Evolutionary conservation across 2,329 filamentous ascomycete species (phyloP), one percentile per base, ranked within the genome.

Genomic region (Hortaea sp.): DNA sequence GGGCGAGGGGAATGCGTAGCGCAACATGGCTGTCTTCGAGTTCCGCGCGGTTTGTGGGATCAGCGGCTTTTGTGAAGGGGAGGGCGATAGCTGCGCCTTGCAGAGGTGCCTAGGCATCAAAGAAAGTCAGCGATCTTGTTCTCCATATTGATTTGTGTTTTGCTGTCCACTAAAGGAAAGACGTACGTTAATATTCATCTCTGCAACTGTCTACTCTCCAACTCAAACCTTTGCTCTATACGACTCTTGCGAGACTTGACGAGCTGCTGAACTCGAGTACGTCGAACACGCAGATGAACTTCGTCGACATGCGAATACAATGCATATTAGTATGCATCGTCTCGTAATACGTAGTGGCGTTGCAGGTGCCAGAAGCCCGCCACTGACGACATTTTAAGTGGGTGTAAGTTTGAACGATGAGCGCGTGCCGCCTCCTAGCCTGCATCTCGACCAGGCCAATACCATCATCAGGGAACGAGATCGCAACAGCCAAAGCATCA

Each of bases 21-120:
- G 47, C 51, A 7, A 38, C 44, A 32, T 57, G 53, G 9, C 52
- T 49, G 9, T 55, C 49, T 13, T 47, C 49, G 27, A 60, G 51
- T 41, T 56, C 50, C 4, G 47, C 42, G 11, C 52, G 55, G 35
- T 45, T 47, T 13, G 50, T 49, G 2, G 57, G 55, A 31, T 58
- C 48, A 39, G 56, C 54, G 7, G 60, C 58, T 53, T 59, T 61
- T 12, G 56, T 62, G 53, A 63, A 63, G 11, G 61, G 60, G 2
- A 63, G 44, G 7, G 58, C 57, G 9, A 63, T 50, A 44, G 51
- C 53, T 7, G 50, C 54, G 32, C 32, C 32, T 35, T 35, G 32
- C n/a, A 35, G n/a, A 35, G 32, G 32, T 9, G 32, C 32, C 32
- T 35, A 4, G 20, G 20, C 20, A 20, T 20, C 20, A 4, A 20